Conservation (phyloP, 2,329 filamentous ascomycete genomes). For the Ophiocordyceps camponoti-leonardi region DNA sequence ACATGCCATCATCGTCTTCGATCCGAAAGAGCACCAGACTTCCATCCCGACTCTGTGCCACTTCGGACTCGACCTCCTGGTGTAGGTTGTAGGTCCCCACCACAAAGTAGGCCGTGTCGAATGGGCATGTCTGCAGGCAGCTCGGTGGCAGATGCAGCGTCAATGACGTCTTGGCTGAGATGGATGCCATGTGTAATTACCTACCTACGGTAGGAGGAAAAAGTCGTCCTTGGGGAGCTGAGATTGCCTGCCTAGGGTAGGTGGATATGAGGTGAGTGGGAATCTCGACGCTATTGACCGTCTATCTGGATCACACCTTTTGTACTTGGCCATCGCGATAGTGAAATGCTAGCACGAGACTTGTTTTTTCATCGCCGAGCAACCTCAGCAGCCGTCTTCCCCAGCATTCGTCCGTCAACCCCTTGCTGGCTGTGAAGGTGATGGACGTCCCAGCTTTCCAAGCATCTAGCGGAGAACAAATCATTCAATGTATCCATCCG, state of each 20-base stretch:
- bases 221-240: background rate
- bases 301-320: background rate
- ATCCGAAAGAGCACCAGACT: constrained; percentile 53
- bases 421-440: too few species aligned
- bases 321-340: background rate
- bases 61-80: constrained; percentile 9
- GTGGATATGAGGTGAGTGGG: background rate
- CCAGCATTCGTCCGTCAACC: too few species aligned
- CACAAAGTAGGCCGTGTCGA: constrained; percentile 46
- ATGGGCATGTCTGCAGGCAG: constrained; percentile 58
- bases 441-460: too few species aligned
- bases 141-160: constrained; percentile 54
- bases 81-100: constrained; percentile 70
- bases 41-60: constrained; percentile 50
- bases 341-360: background rate
- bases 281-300: background rate
- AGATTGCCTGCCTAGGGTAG: background rate
- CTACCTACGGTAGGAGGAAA: background rate
- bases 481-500: too few species aligned
- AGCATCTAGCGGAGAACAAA: too few species aligned
- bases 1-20: constrained; percentile 31
- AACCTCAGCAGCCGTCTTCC: too few species aligned
- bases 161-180: constrained; percentile 28
- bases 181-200: constrained; percentile 2
- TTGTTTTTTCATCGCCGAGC: background rate